Base-by-base conservation (phyloP, 192 early-diverging fungal genomes). In the Dispira parvispora region DNA sequence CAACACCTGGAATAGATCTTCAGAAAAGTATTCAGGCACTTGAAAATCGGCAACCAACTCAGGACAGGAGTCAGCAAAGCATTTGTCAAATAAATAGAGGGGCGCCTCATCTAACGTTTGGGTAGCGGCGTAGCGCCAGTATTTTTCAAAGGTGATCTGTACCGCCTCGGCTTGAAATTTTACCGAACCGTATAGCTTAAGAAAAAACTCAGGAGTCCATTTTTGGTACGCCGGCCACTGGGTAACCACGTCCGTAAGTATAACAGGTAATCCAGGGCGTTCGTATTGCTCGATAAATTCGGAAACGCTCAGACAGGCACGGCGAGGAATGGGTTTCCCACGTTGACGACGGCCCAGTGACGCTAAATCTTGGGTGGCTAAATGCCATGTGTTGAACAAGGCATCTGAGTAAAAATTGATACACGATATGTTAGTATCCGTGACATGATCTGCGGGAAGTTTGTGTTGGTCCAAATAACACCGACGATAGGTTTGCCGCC, bases 11-110 rank as follows among this genome's bases (percentile, higher is more conserved):
- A 88, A 86, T 58, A 84, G 71, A 65, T 88, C 85, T 52, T 81
- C 74, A 20, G 56, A 43, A 71, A 86, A 88, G 64, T 84, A 85
- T 18, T 62, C 57, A 6, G 84, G 84, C 13, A 85, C 77, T 25
- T 64, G 54, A 61, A 80, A 83, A 57, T 83, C 84, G 1, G 74
- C 63, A 43, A 71, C 16, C 21, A 84, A 71, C 16, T 64, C 71
- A 5, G 78, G 61, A 46, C 75, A 73, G 11, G 65, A 55, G 10
- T 72, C 69, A 25, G 70, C 72, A 67, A 80, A 82, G 25, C 73
- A 69, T 64, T 84, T 83, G 69, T 87, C 85, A 71, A 86, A 86
- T 63, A 87, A 64, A 56, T 85, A 86, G 16, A 86, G 52, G 5
- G 84, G 85, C 28, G 79, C 70, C 69, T 83, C 83, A 44, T 84